These are phyloP conservation scores for Corymbia citriodora DNA, from an alignment of 441 rosid genomes.

Conservation along the genomic window DNA sequence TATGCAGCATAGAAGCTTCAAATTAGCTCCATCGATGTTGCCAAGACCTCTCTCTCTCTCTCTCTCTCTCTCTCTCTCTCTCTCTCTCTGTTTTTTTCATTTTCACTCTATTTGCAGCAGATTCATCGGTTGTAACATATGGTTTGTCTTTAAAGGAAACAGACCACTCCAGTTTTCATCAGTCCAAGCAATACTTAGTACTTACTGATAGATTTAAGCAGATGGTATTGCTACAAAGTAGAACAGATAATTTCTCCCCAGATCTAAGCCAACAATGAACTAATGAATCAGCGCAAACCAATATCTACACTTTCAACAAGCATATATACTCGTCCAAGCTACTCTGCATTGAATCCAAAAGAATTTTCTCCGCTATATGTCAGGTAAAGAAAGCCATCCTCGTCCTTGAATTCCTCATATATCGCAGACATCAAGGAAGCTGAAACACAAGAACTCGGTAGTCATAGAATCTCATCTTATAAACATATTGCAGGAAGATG, in stretches of 20 bases:
- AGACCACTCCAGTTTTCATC: not conserved
- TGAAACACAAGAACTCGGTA: not conserved
- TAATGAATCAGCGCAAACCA: not conserved
- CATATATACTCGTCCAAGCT: not conserved
- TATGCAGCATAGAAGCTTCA: not conserved
- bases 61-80: not conserved
- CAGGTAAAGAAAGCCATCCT: constrained; percentile 8
- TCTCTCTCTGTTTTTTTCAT: not conserved
- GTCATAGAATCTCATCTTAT: not conserved
- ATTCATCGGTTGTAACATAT: not conserved
- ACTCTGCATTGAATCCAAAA: not conserved
- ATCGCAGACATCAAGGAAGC: not conserved
- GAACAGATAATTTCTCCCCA: not conserved
- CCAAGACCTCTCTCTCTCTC: not conserved
- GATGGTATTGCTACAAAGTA: not conserved
- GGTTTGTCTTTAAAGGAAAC: not conserved
- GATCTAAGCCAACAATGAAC: not conserved
- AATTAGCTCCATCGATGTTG: not conserved
- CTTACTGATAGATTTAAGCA: not conserved
- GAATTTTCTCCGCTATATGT: not conserved
- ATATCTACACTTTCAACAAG: not conserved
- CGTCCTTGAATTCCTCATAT: not conserved
- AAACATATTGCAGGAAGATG: not conserved
- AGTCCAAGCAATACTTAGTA: not conserved
- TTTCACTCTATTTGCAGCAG: not conserved